Conservation (phyloP, 306 rosid species). For the Ochetophila trinervis region DNA sequence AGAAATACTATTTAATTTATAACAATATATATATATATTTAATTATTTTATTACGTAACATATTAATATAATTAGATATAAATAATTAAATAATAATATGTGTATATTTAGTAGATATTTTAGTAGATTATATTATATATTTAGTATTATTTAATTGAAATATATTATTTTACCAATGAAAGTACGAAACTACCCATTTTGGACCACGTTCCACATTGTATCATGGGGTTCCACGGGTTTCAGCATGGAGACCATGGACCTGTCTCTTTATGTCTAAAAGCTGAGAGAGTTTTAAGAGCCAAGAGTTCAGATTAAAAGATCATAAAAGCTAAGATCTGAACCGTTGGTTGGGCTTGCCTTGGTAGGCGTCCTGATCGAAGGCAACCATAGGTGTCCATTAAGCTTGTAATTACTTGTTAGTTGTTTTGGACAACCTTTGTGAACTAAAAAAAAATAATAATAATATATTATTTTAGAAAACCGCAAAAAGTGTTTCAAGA, state of each 20-base stretch:
- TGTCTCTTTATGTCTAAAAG: conserved; percentile 44
- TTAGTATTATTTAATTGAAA: too few species aligned
- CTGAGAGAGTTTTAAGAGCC: conserved; percentile 9
- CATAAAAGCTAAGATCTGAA: background rate
- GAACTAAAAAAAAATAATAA: background rate
- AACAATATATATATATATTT: too few species aligned
- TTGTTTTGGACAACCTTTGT: background rate
- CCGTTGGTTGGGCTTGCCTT: conserved; percentile 19
- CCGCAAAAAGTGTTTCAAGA: conserved; percentile 10
- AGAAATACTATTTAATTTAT: too few species aligned
- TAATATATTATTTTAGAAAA: conserved; percentile 15
- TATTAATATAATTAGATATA: too few species aligned
- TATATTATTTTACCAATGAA: background rate
- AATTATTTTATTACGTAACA: too few species aligned
- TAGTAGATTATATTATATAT: too few species aligned
- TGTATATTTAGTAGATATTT: too few species aligned
- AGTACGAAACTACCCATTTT: conserved; percentile 25
- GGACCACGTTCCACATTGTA: conserved; percentile 13
- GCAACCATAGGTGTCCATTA: conserved; percentile 17
- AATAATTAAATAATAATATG: too few species aligned
- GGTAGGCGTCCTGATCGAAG: conserved; percentile 32
- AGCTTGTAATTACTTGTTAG: conserved; percentile 28
- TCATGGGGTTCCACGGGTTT: conserved; percentile 39
- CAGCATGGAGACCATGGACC: conserved; percentile 41
- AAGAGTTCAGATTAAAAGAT: conserved; percentile 25